These are phyloP conservation scores for Erodium trifolium DNA, from an alignment of 441 rosid genomes.

Conservation along the genomic window DNA sequence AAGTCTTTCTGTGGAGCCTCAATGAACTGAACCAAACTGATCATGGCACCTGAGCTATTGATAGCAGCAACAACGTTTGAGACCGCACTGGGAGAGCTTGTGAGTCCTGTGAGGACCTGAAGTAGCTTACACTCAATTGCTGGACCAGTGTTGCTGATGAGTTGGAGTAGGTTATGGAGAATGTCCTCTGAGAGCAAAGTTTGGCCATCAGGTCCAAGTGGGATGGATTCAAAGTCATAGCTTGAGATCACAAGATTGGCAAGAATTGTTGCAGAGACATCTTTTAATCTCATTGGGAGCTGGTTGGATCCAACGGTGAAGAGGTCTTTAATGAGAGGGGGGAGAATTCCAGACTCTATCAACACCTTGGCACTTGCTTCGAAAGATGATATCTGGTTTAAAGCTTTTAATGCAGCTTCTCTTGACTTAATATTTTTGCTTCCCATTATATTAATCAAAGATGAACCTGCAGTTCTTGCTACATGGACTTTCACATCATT, in stretches of 20 bases:
- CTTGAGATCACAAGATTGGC: constrained; percentile 81
- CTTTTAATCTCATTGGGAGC: constrained; percentile 79
- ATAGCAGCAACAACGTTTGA: constrained; percentile 66
- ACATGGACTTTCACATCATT: constrained; percentile 73
- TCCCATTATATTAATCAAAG: constrained; percentile 68
- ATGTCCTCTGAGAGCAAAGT: constrained; percentile 78
- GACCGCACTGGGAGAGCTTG: constrained; percentile 51
- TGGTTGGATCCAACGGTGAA: constrained; percentile 62
- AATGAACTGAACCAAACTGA: constrained; percentile 92
- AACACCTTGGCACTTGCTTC: constrained; percentile 75
- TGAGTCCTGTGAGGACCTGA: constrained; percentile 93
- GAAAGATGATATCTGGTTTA: constrained; percentile 73
- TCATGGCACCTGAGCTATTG: constrained; percentile 78
- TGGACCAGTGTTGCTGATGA: constrained; percentile 96
- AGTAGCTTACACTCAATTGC: constrained; percentile 89
- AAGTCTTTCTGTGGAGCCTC: constrained; percentile 77
- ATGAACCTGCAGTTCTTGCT: constrained; percentile 75
- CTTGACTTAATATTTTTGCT: constrained; percentile 54
- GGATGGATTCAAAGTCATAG: constrained; percentile 52
- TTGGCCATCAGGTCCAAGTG: constrained; percentile 58
- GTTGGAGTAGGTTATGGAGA: constrained; percentile 66
- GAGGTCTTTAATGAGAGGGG: constrained; percentile 78
- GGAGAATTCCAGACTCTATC: constrained; percentile 74
- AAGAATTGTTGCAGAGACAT: constrained; percentile 85
- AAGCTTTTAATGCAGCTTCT: constrained; percentile 83